Conservation (phyloP, 768 basidiomycete genomes). For the Cubamyces lactineus region DNA sequence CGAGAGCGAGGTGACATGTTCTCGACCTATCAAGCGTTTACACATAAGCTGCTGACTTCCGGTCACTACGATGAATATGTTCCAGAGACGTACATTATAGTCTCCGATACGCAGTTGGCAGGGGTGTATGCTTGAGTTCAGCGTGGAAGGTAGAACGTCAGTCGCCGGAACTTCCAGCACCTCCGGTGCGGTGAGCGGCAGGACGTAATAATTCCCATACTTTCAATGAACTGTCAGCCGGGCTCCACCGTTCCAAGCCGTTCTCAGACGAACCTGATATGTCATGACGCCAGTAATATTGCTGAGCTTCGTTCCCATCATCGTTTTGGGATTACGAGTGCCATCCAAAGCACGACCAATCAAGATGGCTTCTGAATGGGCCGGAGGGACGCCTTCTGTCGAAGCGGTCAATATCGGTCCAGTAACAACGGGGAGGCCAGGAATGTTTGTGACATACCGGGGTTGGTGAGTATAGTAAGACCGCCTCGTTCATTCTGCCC, state of each 20-base stretch:
- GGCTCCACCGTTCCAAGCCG: not conserved
- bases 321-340: conserved; percentile 50
- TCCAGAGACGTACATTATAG: conserved; percentile 51
- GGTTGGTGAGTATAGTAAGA: conserved; percentile 48
- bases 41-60: no score
- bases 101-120: conserved; percentile 59
- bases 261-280: conserved; percentile 44
- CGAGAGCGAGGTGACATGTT: conserved; percentile 55
- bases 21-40: conserved; percentile 52
- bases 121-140: conserved; percentile 38
- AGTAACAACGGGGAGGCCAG: not conserved
- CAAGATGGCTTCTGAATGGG: conserved; percentile 59
- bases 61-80: not conserved
- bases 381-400: conserved; percentile 52
- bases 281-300: conserved; percentile 60
- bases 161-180: conserved; percentile 45
- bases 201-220: conserved; percentile 56
- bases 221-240: conserved; percentile 1
- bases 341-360: conserved; percentile 58
- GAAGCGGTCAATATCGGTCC: not conserved
- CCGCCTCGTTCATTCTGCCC: conserved; percentile 61
- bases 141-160: conserved; percentile 42
- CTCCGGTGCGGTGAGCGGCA: conserved; percentile 57
- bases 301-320: conserved; percentile 48
- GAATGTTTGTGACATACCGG: conserved; percentile 31